Evolutionary conservation across 805 yeast species (phyloP).

Genomic region (Ascoidea rubescens): DNA sequence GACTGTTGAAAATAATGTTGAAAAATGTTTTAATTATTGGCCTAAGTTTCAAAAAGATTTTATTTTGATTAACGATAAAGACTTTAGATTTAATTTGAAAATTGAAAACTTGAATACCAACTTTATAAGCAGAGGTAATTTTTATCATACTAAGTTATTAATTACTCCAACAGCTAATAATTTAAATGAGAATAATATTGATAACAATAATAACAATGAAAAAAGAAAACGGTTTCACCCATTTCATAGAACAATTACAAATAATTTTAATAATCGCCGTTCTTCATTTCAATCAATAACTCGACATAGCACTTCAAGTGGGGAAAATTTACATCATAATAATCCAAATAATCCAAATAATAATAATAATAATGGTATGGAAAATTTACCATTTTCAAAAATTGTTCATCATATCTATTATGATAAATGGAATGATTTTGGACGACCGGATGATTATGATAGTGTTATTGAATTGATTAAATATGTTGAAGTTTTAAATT

Average conservation of each 20-base stretch:
- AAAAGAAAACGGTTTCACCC: conserved; percentile 13
- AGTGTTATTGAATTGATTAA: not conserved
- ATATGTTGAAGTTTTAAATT: not conserved
- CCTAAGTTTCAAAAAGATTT: conserved; percentile 10
- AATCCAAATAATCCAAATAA: too few relatives aligned
- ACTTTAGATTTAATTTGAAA: conserved; percentile 1
- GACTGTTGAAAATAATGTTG: conserved; percentile 48
- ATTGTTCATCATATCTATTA: conserved; percentile 50
- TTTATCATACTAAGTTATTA: conserved; percentile 23
- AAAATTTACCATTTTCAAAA: conserved; percentile 22
- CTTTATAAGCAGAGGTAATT: conserved; percentile 15
- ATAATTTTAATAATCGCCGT: too few relatives aligned
- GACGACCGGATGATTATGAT: conserved; percentile 26
- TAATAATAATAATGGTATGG: conserved; percentile 14
- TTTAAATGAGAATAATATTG: conserved; percentile 11
- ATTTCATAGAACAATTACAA: too few relatives aligned
- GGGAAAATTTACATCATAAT: too few relatives aligned
- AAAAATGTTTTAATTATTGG: conserved; percentile 80
- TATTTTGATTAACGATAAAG: conserved; percentile 2
- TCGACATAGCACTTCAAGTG: too few relatives aligned
- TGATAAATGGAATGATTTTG: conserved; percentile 74
- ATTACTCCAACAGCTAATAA: conserved; percentile 13
- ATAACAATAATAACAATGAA: conserved; percentile 12
- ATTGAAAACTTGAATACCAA: conserved; percentile 10
- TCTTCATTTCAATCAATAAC: too few relatives aligned